Percentiles rank a stretch among this genome's conserved stretches.
Evolutionary conservation across 257 asterid genomes (phyloP).

Genomic region (Rehmannia glutinosa): DNA sequence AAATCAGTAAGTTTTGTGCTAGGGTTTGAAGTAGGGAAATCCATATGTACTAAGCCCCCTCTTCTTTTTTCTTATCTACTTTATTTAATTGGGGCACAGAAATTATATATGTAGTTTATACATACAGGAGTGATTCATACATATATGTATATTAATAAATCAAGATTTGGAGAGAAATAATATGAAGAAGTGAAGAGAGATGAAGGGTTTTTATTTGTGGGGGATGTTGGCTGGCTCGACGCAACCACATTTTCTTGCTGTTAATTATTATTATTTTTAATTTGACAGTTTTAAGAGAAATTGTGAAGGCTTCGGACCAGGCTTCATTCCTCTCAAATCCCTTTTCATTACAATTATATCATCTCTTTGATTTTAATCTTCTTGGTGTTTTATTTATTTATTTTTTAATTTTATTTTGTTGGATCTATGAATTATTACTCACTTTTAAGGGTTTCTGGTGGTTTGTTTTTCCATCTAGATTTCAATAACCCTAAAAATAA

Average conservation of each 20-base stretch:
- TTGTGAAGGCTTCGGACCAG: conserved; percentile 52
- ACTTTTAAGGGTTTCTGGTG: neutral
- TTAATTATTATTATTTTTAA: neutral
- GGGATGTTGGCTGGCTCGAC: conserved; percentile 86
- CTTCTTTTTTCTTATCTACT: neutral
- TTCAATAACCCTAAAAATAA: neutral
- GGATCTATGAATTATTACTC: neutral
- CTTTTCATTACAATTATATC: neutral
- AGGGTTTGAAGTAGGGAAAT: conserved; percentile 21
- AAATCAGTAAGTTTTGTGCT: conserved; percentile 27
- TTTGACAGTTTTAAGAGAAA: neutral
- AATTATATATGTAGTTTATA: too few species aligned
- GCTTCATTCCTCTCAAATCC: conserved; percentile 36
- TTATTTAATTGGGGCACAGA: too few species aligned
- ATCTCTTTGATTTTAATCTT: neutral
- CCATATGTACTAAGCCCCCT: neutral
- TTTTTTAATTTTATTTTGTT: too few species aligned
- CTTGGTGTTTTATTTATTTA: neutral
- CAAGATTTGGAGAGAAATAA: neutral
- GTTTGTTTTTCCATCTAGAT: neutral
- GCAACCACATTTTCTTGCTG: conserved; percentile 31
- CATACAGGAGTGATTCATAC: too few species aligned
- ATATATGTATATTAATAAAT: neutral
- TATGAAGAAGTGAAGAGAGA: neutral
- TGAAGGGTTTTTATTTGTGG: conserved; percentile 46